Percentiles rank a stretch among this genome's conserved stretches.
phyloP scores from a whole-genome alignment of 495 filamentous ascomycete genomes.

The Aspergillus panamensis region DNA sequence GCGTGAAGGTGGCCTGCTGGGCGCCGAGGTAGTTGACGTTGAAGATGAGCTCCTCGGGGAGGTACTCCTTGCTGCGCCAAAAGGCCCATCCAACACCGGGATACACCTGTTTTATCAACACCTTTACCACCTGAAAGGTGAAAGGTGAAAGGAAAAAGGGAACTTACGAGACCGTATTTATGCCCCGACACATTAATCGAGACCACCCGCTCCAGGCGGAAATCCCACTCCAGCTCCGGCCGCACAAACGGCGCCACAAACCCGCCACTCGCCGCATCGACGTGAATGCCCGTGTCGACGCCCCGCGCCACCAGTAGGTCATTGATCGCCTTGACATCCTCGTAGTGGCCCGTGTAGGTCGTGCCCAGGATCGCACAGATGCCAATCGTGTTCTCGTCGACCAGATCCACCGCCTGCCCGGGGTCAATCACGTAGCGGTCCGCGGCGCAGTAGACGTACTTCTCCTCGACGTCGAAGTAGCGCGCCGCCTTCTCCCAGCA shows the following conservation, averaged over 20 bases:
- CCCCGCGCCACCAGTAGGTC: slow-evolving; percentile 68
- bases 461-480: slow-evolving; percentile 91
- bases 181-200: slow-evolving; percentile 92
- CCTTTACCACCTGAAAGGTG: no score
- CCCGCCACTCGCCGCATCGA: slow-evolving; percentile 85
- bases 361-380: slow-evolving; percentile 88
- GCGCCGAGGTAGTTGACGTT: slow-evolving; percentile 97
- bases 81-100: slow-evolving; percentile 91
- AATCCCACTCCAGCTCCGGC: slow-evolving; percentile 84
- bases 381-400: slow-evolving; percentile 94
- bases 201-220: slow-evolving; percentile 77
- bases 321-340: slow-evolving; percentile 86
- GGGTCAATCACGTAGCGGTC: slow-evolving; percentile 86
- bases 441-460: slow-evolving; percentile 77
- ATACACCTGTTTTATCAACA: slow-evolving; percentile 53
- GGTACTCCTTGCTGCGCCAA: slow-evolving; percentile 77
- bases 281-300: slow-evolving; percentile 81
- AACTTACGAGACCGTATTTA: slow-evolving; percentile 64
- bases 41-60: slow-evolving; percentile 89
- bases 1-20: slow-evolving; percentile 93
- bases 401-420: slow-evolving; percentile 70
- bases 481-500: slow-evolving; percentile 97
- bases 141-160: neutral
- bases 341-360: slow-evolving; percentile 94
- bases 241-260: slow-evolving; percentile 86